These are phyloP conservation scores for Blastobotrys persicus DNA, from an alignment of 1,139 yeast genomes.

Conservation along the genomic window DNA sequence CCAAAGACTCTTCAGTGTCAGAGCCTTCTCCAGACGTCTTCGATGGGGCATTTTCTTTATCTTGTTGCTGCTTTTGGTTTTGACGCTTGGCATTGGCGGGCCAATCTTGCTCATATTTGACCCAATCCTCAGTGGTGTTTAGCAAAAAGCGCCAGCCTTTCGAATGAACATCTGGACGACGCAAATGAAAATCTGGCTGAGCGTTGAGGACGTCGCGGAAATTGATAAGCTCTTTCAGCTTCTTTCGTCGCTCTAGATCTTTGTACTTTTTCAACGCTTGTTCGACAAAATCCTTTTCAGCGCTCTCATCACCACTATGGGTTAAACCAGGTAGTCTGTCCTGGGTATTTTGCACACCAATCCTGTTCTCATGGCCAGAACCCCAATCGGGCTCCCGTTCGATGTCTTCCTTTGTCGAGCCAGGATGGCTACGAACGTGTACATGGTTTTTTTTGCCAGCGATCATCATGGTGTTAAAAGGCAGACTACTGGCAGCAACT, in stretches of 20 bases:
- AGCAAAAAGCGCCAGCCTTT: neutral
- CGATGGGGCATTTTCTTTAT: no score
- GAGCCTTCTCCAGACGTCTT: neutral
- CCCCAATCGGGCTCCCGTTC: neutral
- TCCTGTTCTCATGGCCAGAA: neutral
- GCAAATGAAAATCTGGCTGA: neutral
- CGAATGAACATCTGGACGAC: neutral
- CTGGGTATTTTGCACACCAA: neutral
- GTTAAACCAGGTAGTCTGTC: neutral
- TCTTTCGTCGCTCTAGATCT: neutral
- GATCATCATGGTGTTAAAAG: neutral
- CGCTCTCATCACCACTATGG: neutral
- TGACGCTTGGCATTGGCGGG: neutral
- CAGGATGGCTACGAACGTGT: neutral
- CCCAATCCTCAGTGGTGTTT: neutral
- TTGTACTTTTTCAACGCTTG: neutral
- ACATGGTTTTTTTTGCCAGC: neutral
- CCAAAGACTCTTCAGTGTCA: neutral
- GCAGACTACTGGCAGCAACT: neutral
- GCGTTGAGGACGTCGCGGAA: neutral
- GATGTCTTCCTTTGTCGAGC: neutral
- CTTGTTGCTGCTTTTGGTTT: neutral
- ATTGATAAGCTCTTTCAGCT: neutral
- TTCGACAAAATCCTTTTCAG: neutral
- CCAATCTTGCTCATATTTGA: neutral